Base-by-base conservation (phyloP, 202 grass and related monocot species). In the Tripidium arundinaceum region DNA sequence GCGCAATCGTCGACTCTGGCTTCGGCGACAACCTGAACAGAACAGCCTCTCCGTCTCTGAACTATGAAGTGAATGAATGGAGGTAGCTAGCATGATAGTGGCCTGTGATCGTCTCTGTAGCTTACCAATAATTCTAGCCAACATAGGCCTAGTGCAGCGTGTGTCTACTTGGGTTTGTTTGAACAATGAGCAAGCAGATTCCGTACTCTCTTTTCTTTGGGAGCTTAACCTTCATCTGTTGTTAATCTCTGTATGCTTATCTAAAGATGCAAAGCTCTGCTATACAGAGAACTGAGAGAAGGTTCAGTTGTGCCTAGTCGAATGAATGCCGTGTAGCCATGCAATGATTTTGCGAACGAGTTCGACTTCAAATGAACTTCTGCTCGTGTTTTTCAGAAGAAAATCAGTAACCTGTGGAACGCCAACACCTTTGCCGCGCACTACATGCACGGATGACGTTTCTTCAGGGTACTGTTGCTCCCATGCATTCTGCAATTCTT, bases 1-100 rank as follows among this genome's bases (percentile, higher is more conserved):
- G 77, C 58, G 31, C 65, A 29, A 16, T 39, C 87, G 39, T 85
- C 50, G 8, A 8, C 78, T 27, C 54, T 82, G 59, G 72, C 87
- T 2, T 81, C 83, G 6, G 87, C 57, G 6, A 42, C 60, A 1
- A 74, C 18, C 60, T 89, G 87, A 81, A 12, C 60, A 3, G 0
- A 78, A 12, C 38, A 3, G 1, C 15, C 4, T 79, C 18, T 7
- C 26, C 12, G 59, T 26, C 31, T 22, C 27, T 68, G 62, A 42
- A 79, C 52, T 22, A 0, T 57, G 3, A 58, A 58, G 21, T 58
- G 54, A 25, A 58, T 57, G n/a, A 4, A 12, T 70, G 62, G 42
- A 75, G 52, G 27, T 33, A 74, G 28, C 62, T 62, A 37, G 57
- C 39, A 8, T 79, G 19, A 6, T 46, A 45, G 19, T 25, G 36